Evolutionary conservation across 2,329 filamentous ascomycete species (phyloP).

Genomic region (Fusarium compactum): DNA sequence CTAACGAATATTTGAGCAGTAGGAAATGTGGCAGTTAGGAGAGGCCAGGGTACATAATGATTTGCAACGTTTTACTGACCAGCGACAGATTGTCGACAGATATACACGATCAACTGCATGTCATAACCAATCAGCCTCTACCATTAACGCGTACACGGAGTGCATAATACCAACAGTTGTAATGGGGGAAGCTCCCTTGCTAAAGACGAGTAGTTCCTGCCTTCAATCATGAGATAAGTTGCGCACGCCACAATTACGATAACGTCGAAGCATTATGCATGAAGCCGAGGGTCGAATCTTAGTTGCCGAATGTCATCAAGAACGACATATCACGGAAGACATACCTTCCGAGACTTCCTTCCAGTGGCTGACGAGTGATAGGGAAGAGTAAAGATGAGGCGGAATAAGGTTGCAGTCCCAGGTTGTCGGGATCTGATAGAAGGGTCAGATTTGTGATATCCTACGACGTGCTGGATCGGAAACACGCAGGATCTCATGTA

Average conservation of each 20-base stretch:
- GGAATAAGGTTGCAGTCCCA: conserved; percentile 17
- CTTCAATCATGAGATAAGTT: background rate
- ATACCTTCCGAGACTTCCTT: background rate
- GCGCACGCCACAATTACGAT: background rate
- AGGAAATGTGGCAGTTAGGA: background rate
- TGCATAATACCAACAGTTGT: background rate
- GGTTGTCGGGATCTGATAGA: conserved; percentile 19
- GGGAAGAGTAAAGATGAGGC: conserved; percentile 10
- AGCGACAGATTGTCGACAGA: background rate
- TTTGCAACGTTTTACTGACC: background rate
- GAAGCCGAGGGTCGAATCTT: conserved; percentile 9
- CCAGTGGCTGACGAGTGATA: background rate
- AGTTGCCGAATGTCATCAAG: background rate
- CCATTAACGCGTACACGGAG: background rate
- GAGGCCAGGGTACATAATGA: background rate
- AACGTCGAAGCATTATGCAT: conserved; percentile 5
- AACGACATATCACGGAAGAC: conserved; percentile 3
- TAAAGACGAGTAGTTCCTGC: background rate
- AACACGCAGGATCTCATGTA: conserved; percentile 42
- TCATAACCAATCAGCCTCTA: background rate
- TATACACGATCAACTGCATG: background rate
- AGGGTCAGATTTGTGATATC: conserved; percentile 22
- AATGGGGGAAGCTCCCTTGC: background rate
- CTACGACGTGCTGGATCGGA: conserved; percentile 42
- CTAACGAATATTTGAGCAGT: background rate